Evolutionary conservation across 352 stramenopile species (phyloP), one percentile per base, ranked within the genome.

Genomic region (Pythium monospermum): DNA sequence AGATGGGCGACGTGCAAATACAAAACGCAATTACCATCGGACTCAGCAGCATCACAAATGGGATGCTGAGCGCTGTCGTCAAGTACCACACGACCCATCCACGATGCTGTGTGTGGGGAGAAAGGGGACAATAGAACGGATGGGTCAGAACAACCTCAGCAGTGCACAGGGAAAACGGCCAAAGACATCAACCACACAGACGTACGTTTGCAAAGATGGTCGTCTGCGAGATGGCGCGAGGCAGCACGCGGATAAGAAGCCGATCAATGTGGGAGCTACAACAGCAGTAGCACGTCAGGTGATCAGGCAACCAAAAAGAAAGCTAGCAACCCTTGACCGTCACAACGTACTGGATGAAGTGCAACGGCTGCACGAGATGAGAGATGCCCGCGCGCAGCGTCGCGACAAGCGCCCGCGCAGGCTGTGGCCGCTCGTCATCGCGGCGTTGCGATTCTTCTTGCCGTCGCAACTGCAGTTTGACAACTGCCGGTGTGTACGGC

Each of bases 401-500:
- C n/a, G 72, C 59, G 15, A 80, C 45, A 2, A 70, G 31, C 33
- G 43, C 57, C 13, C 36, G 43, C 2, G 36, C 35, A 1, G 37
- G 38, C 10, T 31, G 36, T 15, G 32, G 21, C 0, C n/a, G 16
- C 11, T 46, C 18, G 11, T 45, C 27, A 4, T 59, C 49, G 47
- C 77, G 51, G 11, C 75, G 58, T 49, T 82, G 73, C 39, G n/a
- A n/a, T n/a, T 82, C 76, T 35, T 84, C 76, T 40, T 89, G 77
- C 16, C 65, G 64, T 40, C 70, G 71, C 37, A 91, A 51, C 27
- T 91, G 81, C 37, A 91, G 56, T 60, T 89, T 90, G 59, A 90
- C 80, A n/a, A 91, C 69, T 38, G 88, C 76, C 30, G 81, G 81
- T n/a, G 81, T 91, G 55, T 86, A 91, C 45, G 81, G 81, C 42